phyloP scores from a whole-genome alignment of 1,284 basidiomycete species.

The Trametes hirsuta region DNA sequence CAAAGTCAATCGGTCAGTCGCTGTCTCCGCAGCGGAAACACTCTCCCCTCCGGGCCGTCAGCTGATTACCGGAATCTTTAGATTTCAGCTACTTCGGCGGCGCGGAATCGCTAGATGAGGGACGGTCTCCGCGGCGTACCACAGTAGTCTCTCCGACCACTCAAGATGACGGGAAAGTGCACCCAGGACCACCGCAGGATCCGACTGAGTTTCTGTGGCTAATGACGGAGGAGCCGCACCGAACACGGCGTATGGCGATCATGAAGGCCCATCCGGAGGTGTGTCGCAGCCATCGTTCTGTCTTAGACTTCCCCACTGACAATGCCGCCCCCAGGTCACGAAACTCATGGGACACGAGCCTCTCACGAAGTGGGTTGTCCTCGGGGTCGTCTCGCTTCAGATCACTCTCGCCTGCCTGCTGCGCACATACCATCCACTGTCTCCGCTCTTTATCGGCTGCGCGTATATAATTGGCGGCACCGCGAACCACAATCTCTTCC shows the following conservation, averaged over 20 bases:
- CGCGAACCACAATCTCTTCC: slow-evolving; percentile 95
- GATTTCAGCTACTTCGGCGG: slow-evolving; percentile 80
- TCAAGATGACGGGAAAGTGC: slow-evolving; percentile 44
- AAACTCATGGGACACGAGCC: slow-evolving; percentile 96
- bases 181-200: slow-evolving; percentile 63
- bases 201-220: slow-evolving; percentile 90
- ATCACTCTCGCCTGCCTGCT: slow-evolving; percentile 67
- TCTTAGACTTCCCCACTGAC: neutral
- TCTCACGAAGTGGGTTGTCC: slow-evolving; percentile 86
- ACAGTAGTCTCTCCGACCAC: slow-evolving; percentile 44
- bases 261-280: slow-evolving; percentile 95
- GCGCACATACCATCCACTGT: slow-evolving; percentile 68
- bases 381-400: slow-evolving; percentile 81
- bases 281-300: slow-evolving; percentile 22
- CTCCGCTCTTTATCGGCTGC: slow-evolving; percentile 71
- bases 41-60: neutral
- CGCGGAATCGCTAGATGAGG: slow-evolving; percentile 72
- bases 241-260: slow-evolving; percentile 85
- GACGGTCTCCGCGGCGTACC: slow-evolving; percentile 63
- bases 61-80: slow-evolving; percentile 30
- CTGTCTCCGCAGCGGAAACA: neutral
- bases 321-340: slow-evolving; percentile 60
- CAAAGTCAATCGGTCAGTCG: slow-evolving; percentile 6
- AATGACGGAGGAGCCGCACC: slow-evolving; percentile 97
- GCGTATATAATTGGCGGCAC: slow-evolving; percentile 94